phyloP scores from a whole-genome alignment of 345 rosid species.

The Litchi chinensis region DNA sequence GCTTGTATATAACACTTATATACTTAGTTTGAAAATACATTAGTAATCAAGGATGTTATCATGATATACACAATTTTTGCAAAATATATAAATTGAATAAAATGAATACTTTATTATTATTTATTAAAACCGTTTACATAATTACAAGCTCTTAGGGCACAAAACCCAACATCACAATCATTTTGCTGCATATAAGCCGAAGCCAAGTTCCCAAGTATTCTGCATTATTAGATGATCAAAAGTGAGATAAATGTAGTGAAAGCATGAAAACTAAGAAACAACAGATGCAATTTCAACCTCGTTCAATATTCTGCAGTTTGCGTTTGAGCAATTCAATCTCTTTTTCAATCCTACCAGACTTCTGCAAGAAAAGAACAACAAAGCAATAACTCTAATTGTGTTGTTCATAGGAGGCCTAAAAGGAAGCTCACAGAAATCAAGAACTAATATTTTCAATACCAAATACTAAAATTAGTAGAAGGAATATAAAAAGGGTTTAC shows the following conservation, averaged over 20 bases:
- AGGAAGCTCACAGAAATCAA: not conserved
- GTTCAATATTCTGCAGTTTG: constrained; percentile 42
- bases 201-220: constrained; percentile 81
- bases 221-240: constrained; percentile 22
- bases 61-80: no score
- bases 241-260: not conserved
- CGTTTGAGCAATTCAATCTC: constrained; percentile 72
- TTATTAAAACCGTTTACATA: no score
- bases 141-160: no score
- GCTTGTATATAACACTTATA: no score
- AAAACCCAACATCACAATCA: no score
- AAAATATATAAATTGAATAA: no score
- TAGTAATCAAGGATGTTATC: no score
- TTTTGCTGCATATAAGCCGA: constrained; percentile 81
- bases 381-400: not conserved
- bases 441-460: not conserved
- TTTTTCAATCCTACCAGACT: constrained; percentile 76
- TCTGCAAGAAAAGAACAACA: constrained; percentile 37
- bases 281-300: no score
- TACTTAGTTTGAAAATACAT: no score
- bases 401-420: not conserved
- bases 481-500: constrained; percentile 23
- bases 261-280: no score
- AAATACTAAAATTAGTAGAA: no score
- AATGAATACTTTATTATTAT: no score